Conservation (phyloP, 2,329 filamentous ascomycete species). For the Colletotrichum destructivum region DNA sequence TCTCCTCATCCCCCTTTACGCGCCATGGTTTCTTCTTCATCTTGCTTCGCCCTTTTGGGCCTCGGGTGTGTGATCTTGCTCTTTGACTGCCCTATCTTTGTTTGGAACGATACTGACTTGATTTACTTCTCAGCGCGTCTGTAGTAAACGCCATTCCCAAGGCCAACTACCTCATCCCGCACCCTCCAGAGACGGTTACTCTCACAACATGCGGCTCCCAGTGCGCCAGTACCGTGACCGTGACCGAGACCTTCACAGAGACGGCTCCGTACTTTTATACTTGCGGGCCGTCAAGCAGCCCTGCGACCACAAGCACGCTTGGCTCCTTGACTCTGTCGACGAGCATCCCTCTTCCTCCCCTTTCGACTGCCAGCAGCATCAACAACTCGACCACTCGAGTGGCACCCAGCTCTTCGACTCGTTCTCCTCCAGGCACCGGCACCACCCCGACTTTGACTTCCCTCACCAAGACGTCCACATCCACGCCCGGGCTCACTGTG, state of each 20-base stretch:
- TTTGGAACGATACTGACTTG: background rate
- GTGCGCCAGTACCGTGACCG: slow-evolving; percentile 47
- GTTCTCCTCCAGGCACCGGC: slow-evolving; percentile 9
- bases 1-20: background rate
- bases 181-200: slow-evolving; percentile 34
- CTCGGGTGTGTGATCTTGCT: slow-evolving; percentile 45
- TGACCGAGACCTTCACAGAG: slow-evolving; percentile 49
- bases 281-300: background rate
- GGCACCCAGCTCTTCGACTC: background rate
- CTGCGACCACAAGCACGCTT: background rate
- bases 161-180: slow-evolving; percentile 22
- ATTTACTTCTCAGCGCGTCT: slow-evolving; percentile 44
- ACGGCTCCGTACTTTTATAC: slow-evolving; percentile 49
- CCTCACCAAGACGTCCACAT: background rate
- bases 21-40: slow-evolving; percentile 46
- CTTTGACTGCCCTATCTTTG: no score
- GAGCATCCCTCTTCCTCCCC: slow-evolving; percentile 1
- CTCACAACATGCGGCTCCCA: slow-evolving; percentile 32
- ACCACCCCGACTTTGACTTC: background rate
- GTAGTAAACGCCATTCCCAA: slow-evolving; percentile 46
- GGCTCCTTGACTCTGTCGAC: slow-evolving; percentile 24
- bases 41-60: slow-evolving; percentile 48
- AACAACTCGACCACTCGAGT: slow-evolving; percentile 17
- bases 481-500: slow-evolving; percentile 7
- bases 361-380: slow-evolving; percentile 3